phyloP scores from a whole-genome alignment of 2,329 filamentous ascomycete species.

The Fusarium euwallaceae region DNA sequence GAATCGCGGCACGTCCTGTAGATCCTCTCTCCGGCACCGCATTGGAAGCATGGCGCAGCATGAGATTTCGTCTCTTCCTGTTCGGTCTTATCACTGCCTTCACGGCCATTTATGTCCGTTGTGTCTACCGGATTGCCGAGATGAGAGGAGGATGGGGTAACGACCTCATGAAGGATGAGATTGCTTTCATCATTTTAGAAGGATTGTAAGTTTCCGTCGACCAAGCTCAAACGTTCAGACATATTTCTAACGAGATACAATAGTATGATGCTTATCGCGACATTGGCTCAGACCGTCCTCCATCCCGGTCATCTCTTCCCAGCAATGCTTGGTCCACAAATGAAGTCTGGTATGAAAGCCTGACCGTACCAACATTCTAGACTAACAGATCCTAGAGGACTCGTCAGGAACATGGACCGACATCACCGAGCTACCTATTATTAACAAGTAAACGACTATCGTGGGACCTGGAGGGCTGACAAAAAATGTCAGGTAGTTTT shows the following conservation, averaged over 20 bases:
- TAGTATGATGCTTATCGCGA: background rate
- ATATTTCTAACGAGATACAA: background rate
- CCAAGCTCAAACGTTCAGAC: fast-evolving
- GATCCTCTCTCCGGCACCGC: background rate
- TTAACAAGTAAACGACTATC: background rate
- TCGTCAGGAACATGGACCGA: constrained; percentile 3
- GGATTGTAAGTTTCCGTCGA: background rate
- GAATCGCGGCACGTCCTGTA: background rate
- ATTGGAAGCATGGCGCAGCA: background rate
- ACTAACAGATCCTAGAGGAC: background rate
- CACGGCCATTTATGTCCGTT: background rate
- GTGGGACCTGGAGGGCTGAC: background rate
- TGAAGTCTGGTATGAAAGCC: background rate
- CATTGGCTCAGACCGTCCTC: background rate
- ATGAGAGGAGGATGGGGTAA: background rate
- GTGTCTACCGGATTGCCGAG: background rate
- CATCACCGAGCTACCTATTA: background rate
- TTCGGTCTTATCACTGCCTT: background rate
- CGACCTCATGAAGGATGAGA: background rate
- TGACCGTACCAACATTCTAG: background rate
- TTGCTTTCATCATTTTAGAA: background rate
- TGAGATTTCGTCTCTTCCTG: background rate
- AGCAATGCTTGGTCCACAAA: too few species aligned
- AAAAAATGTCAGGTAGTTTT: too few species aligned
- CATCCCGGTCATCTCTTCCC: background rate